Base-by-base conservation (phyloP, 352 stramenopile genomes). In the Globisporangium yorkense region DNA sequence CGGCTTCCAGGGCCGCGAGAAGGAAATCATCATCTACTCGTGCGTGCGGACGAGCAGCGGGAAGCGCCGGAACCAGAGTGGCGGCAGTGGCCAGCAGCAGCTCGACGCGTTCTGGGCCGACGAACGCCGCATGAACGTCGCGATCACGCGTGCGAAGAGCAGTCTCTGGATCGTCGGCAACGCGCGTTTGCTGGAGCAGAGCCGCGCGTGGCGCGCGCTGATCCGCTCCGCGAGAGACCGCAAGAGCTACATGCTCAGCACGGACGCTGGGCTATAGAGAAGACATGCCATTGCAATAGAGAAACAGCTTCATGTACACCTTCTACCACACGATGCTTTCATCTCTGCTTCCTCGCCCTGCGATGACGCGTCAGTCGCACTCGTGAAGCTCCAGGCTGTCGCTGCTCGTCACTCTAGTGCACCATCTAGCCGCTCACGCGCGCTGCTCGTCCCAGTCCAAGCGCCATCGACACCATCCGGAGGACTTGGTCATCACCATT, bases 91-190 rank as follows among this genome's bases (percentile, higher is more conserved):
- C 6, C 31, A 40, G 54, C 48, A 63, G 21, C 7, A 27, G n/a
- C 63, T 75, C 12, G 77, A 89, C 31, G 76, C 78, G 4, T 99
- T 99, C 70, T 90, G 99, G 59, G 80, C 84, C n/a, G 97, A 99
- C 63, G 84, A 98, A 63, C 87, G 97, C 9, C 89, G 97, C n/a
- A 93, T 99, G 69, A 99, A 99, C 77, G 97, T 99, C 49, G 97
- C 97, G 20, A 92, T 99, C 45, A 99, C 97, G 48, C 76, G 97
- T 39, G 96, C 97, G 2, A 98, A 97, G 71, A 87, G 96, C 54
- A 97, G 98, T 68, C 72, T 97, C 16, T 93, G 82, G 84, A 87
- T 93, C 51, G 77, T 93, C 24, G 84, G 84, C 51, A 91, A 88
- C 72, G 88, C 84, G 35, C 67, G 62, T 33, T 41, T 93, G 54